Base-by-base conservation (phyloP, 768 basidiomycete genomes). In the Pleurotus tuoliensis region DNA sequence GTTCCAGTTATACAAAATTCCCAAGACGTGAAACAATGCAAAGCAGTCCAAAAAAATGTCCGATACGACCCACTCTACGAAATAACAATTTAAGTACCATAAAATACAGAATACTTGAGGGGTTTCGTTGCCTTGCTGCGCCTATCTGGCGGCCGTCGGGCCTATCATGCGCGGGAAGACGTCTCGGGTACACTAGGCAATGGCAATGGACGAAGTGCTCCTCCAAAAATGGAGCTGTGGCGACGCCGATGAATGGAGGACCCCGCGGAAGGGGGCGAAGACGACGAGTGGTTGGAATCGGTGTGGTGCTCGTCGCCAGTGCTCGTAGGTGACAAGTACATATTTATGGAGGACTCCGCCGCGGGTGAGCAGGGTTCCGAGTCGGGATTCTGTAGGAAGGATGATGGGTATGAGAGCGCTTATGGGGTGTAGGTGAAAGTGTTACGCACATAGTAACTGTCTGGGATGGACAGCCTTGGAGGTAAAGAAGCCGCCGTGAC, bases 311-410 rank as follows among this genome's bases (percentile, higher is more conserved):
- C 51, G 8, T 53, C 51, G 8, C 24, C 16, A 16, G 51, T 53
- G 12, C 24, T 39, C 9, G 51, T 38, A 2, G 51, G 51, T 9
- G 51, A 53, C 16, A 37, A 22, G 15, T 38, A 53, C 51, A 53
- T n/a, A 38, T 34, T 34, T 34, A 53, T 25, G n/a, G 51, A 53
- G 12, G 51, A 53, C 39, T 53, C 51, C 8, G 51, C 51, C 16
- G 51, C 51, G 15, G 51, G 51, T 8, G 51, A 53, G 37, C 51
- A 40, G 4, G 51, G 51, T 38, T 53, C 51, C 37, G 51, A 37
- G 15, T 41, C 37, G 8, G 51, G 51, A 41, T 41, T 53, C 51
- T 53, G 11, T n/a, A 37, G 13, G 13, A 16, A 47, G 15, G 5
- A 48, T 25, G 47, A 24, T 9, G 22, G 27, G 47, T 13, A 48